phyloP scores from a whole-genome alignment of 2,329 filamentous ascomycete species.

The Endoconidiophora laricicola region DNA sequence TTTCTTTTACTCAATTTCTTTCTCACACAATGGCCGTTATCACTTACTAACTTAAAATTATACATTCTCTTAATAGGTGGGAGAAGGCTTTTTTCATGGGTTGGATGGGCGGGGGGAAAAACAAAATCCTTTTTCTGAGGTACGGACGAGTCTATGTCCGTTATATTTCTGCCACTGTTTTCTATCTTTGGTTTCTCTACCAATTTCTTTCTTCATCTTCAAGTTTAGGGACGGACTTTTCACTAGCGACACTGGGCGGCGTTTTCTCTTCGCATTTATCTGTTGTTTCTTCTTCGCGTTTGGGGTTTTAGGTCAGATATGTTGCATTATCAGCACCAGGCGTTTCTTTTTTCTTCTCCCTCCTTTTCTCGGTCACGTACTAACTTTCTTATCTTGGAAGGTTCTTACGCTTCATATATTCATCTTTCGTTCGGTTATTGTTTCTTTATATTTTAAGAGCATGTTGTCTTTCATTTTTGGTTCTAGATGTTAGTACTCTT shows the following conservation, averaged over 20 bases:
- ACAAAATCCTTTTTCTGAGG: not conserved
- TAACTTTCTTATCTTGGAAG: not conserved
- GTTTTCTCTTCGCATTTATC: no score
- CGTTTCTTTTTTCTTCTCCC: not conserved
- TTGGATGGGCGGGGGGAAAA: slow-evolving; percentile 1
- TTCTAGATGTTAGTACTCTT: not conserved
- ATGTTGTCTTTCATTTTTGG: not conserved
- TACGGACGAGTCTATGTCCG: not conserved
- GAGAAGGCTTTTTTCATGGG: not conserved
- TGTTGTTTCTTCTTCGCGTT: slow-evolving; percentile 1
- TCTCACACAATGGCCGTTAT: no score
- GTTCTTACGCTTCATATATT: not conserved
- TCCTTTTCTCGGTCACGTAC: not conserved
- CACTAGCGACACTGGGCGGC: no score
- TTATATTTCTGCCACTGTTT: not conserved
- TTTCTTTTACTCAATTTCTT: no score
- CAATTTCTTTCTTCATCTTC: not conserved
- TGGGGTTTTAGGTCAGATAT: not conserved
- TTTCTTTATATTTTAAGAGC: not conserved
- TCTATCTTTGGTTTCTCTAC: not conserved
- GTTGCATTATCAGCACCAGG: not conserved
- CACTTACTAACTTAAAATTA: no score
- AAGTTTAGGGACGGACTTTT: no score
- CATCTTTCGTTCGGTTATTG: not conserved
- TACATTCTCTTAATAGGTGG: no score